Evolutionary conservation across 441 rosid genomes (phyloP), one percentile per base, ranked within the genome.

Genomic region (Jatropha multifida): DNA sequence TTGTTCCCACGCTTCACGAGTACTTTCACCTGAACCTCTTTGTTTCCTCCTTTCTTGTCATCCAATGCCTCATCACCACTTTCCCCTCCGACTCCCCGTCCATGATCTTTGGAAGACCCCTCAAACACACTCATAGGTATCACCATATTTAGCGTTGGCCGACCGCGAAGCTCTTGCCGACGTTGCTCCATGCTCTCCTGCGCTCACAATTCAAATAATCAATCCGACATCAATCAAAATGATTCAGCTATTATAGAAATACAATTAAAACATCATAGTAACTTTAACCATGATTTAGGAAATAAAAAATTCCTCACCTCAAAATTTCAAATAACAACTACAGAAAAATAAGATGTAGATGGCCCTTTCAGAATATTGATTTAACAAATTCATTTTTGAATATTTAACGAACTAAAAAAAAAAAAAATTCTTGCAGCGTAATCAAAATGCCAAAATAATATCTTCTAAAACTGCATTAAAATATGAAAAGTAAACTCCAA

Each of bases 101-200:
- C 97, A 78, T 91, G 96, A 83, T 92, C 98, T 86, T 84, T 92
- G 38, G 82, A 77, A 44, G 98, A 88, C 59, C 98, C 98, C 85
- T 96, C 99, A 32, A 96, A 94, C 76, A 94, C 86, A 66, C 88
- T 96, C 93, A 94, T 91, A 1, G 98, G 99, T 67, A 94, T 91
- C 77, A 85, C 90, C 98, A 93, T 96, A 81, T 94, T 93, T 75
- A 94, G 51, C 60, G 93, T 82, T 3, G 98, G 98, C 56, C 98
- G 90, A 56, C 97, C 99, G 37, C 98, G 88, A 52, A 96, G 83
- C 74, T 96, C 98, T 82, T 73, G 88, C 84, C 91, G 90, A 46
- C 98, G 91, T 80, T 96, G 98, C 87, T 96, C 99, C 90, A 94
- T 90, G 85, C 99, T 96, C 81, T 96, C 98, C 97, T 96, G 97